Conservation (phyloP, 176 grass and related monocot species). For the Raddia guianensis region DNA sequence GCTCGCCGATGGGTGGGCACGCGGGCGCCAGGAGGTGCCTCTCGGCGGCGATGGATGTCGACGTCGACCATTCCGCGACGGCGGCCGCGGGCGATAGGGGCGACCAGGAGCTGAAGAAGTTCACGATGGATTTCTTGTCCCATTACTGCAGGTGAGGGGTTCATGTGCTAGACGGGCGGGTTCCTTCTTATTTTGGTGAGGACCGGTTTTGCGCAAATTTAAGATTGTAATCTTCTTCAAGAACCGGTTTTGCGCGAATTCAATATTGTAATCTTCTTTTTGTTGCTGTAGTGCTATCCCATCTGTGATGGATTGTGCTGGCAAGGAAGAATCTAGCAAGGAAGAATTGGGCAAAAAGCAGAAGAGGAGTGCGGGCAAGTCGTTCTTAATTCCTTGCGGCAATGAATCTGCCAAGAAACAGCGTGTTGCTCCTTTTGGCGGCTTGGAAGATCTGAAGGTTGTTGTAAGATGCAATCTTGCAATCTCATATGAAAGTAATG, state of each 20-base stretch:
- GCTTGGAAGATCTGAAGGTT: slow-evolving; percentile 12
- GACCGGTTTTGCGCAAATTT: slow-evolving; percentile 14
- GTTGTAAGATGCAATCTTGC: slow-evolving; percentile 16
- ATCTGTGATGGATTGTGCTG: slow-evolving; percentile 39
- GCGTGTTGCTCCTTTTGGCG: slow-evolving; percentile 18
- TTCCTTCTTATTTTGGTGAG: slow-evolving; percentile 25
- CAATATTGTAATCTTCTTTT: slow-evolving; percentile 33
- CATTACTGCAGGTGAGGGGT: slow-evolving; percentile 68
- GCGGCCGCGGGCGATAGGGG: neutral
- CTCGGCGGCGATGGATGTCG: slow-evolving; percentile 40
- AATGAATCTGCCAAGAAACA: slow-evolving; percentile 62
- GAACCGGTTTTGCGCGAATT: slow-evolving; percentile 16
- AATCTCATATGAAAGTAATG: slow-evolving; percentile 4
- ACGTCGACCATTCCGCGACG: neutral
- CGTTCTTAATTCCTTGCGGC: slow-evolving; percentile 45
- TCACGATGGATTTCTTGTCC: slow-evolving; percentile 71
- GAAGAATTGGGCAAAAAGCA: slow-evolving; percentile 48
- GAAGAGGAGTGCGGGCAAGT: slow-evolving; percentile 61
- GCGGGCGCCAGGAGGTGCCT: slow-evolving; percentile 43
- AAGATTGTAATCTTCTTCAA: slow-evolving; percentile 36
- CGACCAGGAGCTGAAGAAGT: slow-evolving; percentile 62
- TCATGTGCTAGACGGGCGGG: neutral
- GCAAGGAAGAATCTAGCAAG: slow-evolving; percentile 39
- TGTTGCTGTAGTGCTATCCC: slow-evolving; percentile 55
- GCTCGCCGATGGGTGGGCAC: slow-evolving; percentile 24